phyloP scores from a whole-genome alignment of 2,329 filamentous ascomycete genomes.

The Dactylonectria estremocensis region DNA sequence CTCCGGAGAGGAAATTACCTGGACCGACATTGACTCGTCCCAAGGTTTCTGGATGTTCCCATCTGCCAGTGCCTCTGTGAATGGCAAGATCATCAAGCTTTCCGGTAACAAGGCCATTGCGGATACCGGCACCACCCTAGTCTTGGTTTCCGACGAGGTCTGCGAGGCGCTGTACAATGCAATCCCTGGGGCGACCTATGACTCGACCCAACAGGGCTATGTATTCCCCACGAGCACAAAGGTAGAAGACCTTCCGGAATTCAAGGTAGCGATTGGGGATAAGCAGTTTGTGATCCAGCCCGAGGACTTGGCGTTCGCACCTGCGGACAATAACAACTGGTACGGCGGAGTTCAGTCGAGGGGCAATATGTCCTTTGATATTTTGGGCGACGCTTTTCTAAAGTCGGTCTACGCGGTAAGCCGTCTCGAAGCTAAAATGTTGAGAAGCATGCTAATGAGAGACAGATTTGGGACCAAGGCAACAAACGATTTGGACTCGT shows the following conservation, averaged over 20 bases:
- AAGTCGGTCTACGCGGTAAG: constrained; percentile 21
- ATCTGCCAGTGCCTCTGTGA: constrained; percentile 13
- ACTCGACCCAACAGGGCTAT: constrained; percentile 19
- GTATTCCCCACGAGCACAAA: constrained; percentile 22
- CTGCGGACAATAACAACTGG: constrained; percentile 17
- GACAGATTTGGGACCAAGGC: constrained; percentile 22
- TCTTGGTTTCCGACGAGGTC: constrained; percentile 15
- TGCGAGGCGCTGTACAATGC: constrained; percentile 18
- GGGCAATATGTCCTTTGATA: constrained; percentile 19
- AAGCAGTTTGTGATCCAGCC: constrained; percentile 17
- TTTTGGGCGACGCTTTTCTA: constrained; percentile 14
- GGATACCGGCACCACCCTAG: constrained; percentile 17
- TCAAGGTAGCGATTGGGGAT: constrained; percentile 20
- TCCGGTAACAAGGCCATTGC: constrained; percentile 19
- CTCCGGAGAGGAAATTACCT: constrained; percentile 19
- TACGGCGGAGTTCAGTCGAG: constrained; percentile 19
- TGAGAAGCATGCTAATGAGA: constrained; percentile 10
- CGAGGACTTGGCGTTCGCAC: constrained; percentile 23
- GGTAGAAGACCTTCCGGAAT: constrained; percentile 13
- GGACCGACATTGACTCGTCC: constrained; percentile 21
- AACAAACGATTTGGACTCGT: constrained; percentile 21
- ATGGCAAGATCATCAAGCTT: constrained; percentile 9
- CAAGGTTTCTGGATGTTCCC: constrained; percentile 25
- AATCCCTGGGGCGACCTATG: constrained; percentile 18
- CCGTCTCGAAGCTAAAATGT: not conserved